phyloP scores from a whole-genome alignment of 2,329 filamentous ascomycete species.

The Talaromyces sp. region DNA sequence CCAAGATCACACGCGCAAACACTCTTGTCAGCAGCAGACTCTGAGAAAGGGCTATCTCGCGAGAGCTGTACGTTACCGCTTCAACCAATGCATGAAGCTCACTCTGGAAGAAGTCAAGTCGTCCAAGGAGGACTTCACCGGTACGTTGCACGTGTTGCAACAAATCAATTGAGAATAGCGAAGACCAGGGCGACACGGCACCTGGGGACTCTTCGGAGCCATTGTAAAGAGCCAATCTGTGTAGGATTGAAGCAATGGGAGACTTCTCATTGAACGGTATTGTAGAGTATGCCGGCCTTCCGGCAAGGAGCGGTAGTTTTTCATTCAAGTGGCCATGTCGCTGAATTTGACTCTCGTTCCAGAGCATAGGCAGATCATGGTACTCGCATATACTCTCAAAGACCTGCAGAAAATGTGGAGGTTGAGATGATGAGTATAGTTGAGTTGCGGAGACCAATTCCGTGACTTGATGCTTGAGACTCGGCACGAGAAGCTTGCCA shows the following conservation, averaged over 20 bases:
- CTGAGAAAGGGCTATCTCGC: constrained; percentile 53
- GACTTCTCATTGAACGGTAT: constrained; percentile 35
- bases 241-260: constrained; percentile 36
- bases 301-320: constrained; percentile 39
- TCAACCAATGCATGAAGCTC: constrained; percentile 63
- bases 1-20: constrained; percentile 41
- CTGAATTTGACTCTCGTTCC: constrained; percentile 17
- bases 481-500: constrained; percentile 36
- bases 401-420: constrained; percentile 46
- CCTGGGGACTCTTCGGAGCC: constrained; percentile 32
- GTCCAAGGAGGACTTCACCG: constrained; percentile 56
- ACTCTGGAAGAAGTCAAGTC: constrained; percentile 62
- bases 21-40: constrained; percentile 50
- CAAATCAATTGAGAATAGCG: constrained; percentile 52
- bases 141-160: constrained; percentile 57
- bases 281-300: constrained; percentile 36
- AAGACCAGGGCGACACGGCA: constrained; percentile 48
- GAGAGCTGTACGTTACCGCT: constrained; percentile 53
- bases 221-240: constrained; percentile 38
- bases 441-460: constrained; percentile 36
- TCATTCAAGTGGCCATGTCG: constrained; percentile 28
- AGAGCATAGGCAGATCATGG: constrained; percentile 36
- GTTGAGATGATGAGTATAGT: constrained; percentile 29
- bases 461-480: constrained; percentile 39
- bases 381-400: constrained; percentile 52